Conservation (phyloP, 2,329 filamentous ascomycete genomes). For the Fusarium anthophilum region DNA sequence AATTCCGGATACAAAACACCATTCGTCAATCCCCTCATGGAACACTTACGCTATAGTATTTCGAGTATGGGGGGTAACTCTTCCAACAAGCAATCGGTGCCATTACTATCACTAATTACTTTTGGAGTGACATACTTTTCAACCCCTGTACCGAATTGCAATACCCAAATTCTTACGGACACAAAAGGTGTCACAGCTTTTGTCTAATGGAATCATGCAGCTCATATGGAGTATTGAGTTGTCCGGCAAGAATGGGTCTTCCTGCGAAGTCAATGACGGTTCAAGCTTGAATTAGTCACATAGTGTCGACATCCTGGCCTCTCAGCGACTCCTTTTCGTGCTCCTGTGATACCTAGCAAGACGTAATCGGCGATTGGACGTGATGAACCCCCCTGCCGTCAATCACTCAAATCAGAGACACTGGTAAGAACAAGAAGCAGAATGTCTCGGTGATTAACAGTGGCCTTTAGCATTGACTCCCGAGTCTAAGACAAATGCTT, state of each 20-base stretch:
- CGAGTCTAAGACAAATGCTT: constrained; percentile 10
- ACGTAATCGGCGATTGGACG: background rate
- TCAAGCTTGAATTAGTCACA: background rate
- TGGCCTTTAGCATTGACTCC: background rate
- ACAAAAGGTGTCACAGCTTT: constrained; percentile 1
- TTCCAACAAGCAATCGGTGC: background rate
- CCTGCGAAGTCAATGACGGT: constrained; percentile 6
- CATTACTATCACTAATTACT: background rate
- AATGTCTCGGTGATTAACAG: constrained; percentile 4
- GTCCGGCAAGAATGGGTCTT: constrained; percentile 5
- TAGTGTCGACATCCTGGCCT: background rate
- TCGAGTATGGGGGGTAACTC: background rate
- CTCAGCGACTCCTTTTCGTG: background rate
- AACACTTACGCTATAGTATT: background rate
- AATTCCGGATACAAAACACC: background rate
- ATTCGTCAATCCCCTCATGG: background rate
- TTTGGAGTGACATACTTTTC: background rate
- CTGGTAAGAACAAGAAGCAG: background rate
- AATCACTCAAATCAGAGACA: constrained; percentile 2
- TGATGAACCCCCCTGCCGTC: background rate
- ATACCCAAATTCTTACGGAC: background rate
- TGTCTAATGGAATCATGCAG: constrained; percentile 1
- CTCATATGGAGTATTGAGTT: background rate
- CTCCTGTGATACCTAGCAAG: background rate
- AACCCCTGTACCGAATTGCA: background rate